Percentiles rank a stretch among this genome's conserved stretches.
Conservation (phyloP, 2,329 filamentous ascomycete species). For the Colletotrichum sp. region DNA sequence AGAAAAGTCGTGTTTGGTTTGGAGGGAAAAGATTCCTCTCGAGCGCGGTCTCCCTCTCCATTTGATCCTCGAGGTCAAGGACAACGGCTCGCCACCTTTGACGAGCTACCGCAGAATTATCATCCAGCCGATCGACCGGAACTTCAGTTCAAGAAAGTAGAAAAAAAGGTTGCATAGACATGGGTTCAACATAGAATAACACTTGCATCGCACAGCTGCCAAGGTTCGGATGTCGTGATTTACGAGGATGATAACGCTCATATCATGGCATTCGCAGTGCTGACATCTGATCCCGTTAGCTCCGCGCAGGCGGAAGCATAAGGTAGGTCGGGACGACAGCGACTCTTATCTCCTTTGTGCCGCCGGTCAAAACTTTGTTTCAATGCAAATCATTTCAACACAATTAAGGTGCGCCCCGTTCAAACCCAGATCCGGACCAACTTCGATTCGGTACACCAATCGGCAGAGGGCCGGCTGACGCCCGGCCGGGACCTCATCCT, state of each 20-base stretch:
- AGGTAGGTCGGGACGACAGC: background rate
- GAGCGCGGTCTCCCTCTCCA: constrained; percentile 49
- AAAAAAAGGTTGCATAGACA: background rate
- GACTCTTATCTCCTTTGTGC: background rate
- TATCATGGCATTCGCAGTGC: background rate
- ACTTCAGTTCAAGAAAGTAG: constrained; percentile 9
- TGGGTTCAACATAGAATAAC: background rate
- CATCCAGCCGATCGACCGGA: constrained; percentile 35
- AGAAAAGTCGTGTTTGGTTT: constrained; percentile 40
- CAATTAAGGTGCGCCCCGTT: background rate
- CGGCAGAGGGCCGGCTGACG: background rate
- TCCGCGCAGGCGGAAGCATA: background rate
- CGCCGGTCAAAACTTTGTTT: background rate
- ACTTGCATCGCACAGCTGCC: background rate
- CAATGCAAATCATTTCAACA: background rate
- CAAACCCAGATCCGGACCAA: background rate
- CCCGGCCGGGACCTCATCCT: background rate
- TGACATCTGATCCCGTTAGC: background rate
- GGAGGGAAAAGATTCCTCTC: constrained; percentile 7
- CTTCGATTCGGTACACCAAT: background rate
- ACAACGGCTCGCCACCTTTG: constrained; percentile 45
- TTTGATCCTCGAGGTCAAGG: constrained; percentile 53
- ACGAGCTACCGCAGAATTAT: constrained; percentile 52
- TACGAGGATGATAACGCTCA: background rate
- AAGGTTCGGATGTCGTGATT: background rate